phyloP scores from a whole-genome alignment of 73 alveolate species.

The Paramecium tetraurelia region DNA sequence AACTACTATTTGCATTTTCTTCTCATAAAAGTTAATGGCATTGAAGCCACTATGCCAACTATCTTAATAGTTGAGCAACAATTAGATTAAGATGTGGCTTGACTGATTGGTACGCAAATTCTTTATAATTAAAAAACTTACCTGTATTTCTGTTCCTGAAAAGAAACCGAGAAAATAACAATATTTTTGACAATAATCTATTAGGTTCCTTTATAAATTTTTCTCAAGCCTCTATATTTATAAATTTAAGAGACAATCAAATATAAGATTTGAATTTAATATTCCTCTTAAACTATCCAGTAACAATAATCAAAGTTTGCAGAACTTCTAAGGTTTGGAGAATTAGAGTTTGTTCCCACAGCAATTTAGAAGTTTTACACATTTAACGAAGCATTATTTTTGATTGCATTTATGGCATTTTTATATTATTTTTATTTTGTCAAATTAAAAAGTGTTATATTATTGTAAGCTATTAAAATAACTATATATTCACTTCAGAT shows the following conservation, averaged over 20 bases:
- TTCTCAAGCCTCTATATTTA: background rate
- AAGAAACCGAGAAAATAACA: too few relatives aligned
- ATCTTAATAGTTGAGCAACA: background rate
- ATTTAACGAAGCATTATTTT: background rate
- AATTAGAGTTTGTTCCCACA: background rate
- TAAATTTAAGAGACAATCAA: background rate
- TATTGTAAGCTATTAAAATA: too few relatives aligned
- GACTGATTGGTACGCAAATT: too few relatives aligned
- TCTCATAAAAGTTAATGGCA: slow-evolving; percentile 17
- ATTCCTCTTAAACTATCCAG: background rate
- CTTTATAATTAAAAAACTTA: too few relatives aligned
- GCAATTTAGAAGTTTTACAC: background rate
- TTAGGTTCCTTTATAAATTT: slow-evolving; percentile 15
- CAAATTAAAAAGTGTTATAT: too few relatives aligned
- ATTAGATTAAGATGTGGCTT: background rate
- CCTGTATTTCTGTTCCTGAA: too few relatives aligned
- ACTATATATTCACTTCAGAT: too few relatives aligned
- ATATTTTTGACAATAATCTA: too few relatives aligned
- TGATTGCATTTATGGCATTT: background rate
- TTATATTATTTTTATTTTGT: too few relatives aligned
- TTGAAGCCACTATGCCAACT: background rate
- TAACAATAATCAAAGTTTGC: slow-evolving; percentile 6
- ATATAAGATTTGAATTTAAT: background rate
- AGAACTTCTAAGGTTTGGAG: background rate
- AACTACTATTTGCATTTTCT: background rate